Evolutionary conservation across 78 protist genomes (phyloP).

Genomic region (Chrysochromulina tobinii): DNA sequence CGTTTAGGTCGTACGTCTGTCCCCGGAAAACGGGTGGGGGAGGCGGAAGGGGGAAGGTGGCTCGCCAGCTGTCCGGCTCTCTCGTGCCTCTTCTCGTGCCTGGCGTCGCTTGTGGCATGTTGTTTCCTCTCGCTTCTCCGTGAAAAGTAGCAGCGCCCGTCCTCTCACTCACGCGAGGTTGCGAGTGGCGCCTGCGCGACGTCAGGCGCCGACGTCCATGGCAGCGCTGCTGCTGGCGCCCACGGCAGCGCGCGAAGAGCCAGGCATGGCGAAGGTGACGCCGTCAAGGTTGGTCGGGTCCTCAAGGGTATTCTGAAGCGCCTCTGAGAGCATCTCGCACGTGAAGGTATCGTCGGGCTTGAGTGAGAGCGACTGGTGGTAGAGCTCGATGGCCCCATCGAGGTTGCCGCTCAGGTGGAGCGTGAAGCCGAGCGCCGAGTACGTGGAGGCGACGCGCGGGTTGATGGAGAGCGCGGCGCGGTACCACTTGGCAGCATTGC

Average conservation of each 20-base stretch:
- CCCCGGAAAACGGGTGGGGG: too few relatives aligned
- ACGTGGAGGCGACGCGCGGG: neutral
- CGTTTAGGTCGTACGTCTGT: too few relatives aligned
- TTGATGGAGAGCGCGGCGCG: neutral
- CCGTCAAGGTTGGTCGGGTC: neutral
- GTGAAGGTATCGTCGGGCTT: conserved; percentile 42
- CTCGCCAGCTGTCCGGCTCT: too few relatives aligned
- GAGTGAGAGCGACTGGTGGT: conserved; percentile 39
- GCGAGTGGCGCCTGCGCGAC: too few relatives aligned
- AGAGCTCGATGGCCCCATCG: neutral
- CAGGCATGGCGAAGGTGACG: neutral
- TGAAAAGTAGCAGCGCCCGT: too few relatives aligned
- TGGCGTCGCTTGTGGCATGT: too few relatives aligned
- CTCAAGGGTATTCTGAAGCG: neutral
- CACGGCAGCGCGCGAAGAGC: too few relatives aligned
- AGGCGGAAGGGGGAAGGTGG: too few relatives aligned
- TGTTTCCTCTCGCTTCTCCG: too few relatives aligned
- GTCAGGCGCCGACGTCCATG: neutral
- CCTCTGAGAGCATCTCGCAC: conserved; percentile 26
- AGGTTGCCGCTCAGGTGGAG: conserved; percentile 12
- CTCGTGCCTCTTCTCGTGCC: too few relatives aligned
- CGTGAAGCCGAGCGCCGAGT: conserved; percentile 25
- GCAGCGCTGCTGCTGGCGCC: neutral
- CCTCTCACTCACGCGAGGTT: too few relatives aligned
- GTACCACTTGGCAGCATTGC: neutral